Evolutionary conservation across 1,139 yeast genomes (phyloP).

Genomic region (Saccharomyces hybrid): DNA sequence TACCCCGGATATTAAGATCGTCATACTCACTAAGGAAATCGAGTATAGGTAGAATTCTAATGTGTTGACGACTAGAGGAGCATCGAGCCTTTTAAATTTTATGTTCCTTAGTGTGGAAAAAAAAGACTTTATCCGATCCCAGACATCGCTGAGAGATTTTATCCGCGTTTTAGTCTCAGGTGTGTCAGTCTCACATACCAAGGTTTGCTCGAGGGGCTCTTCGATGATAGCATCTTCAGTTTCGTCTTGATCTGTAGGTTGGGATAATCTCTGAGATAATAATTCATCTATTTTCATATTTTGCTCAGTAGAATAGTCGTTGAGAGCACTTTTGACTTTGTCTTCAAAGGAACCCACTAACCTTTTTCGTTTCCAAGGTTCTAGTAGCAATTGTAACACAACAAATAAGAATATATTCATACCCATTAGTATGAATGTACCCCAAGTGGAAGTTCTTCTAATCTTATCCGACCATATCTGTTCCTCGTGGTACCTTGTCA

Average conservation of each 20-base stretch:
- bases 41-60: background rate
- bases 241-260: background rate
- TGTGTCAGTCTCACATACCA: background rate
- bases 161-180: background rate
- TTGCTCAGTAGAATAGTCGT: constrained; percentile 32
- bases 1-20: background rate
- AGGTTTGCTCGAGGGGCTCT: background rate
- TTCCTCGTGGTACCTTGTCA: constrained; percentile 90
- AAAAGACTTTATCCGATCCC: background rate
- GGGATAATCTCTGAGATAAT: background rate
- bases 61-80: background rate
- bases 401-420: constrained; percentile 71
- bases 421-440: constrained; percentile 87
- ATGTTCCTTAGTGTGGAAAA: background rate
- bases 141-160: background rate
- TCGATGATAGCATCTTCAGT: background rate
- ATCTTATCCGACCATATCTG: constrained; percentile 98
- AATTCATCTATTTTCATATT: constrained; percentile 12
- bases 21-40: background rate
- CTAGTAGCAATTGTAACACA: constrained; percentile 77
- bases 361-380: constrained; percentile 87
- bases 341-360: constrained; percentile 78
- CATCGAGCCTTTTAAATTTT: background rate
- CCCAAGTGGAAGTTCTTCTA: constrained; percentile 92
- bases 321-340: constrained; percentile 55